Evolutionary conservation across 73 alveolate genomes (phyloP), one percentile per base, ranked within the genome.

Genomic region (Paramecium caudatum): DNA sequence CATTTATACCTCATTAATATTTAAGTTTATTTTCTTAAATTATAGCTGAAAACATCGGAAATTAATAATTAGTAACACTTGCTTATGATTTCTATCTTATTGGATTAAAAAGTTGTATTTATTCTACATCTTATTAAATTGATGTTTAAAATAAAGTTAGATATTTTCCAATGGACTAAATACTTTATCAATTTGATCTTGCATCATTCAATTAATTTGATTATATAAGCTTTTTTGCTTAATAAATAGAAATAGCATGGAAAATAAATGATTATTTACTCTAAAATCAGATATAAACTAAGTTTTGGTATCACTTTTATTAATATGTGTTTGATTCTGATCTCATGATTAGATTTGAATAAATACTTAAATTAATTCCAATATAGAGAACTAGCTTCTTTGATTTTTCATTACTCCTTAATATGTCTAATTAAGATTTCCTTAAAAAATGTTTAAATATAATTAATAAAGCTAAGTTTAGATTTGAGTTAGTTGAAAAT

Each of bases 391-490:
- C 23, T 27, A 37, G 23, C 46, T 55, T 55, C 46, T 55, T 55
- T 21, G 80, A 55, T 21, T 55, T 55, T 25, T 12, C 80, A 55
- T 23, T 27, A 19, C n/a, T 55, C 8, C 7, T 55, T 27, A 10
- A 37, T 10, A 55, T 55, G 10, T 19, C 80, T 0, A 43, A 55
- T 55, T 27, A 16, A 4, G 30, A 55, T 23, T 21, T 55, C 23
- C 80, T 55, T 25, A 55, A 55, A 55, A 55, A 55, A 55, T 55
- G 80, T 55, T 25, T 55, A 55, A 55, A 23, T 27, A 27, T 55
- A 55, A 55, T 55, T 2, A 55, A 43, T 5, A 55, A 55, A 27
- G 23, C 80, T 2, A 55, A 55, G 30, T 12, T 55, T 8, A 55
- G 80, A 55, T 55, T 55, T 2, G 80, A 55, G 23, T 55, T 12